phyloP scores from a whole-genome alignment of 2,329 filamentous ascomycete species.

The Colletotrichum somersetense region DNA sequence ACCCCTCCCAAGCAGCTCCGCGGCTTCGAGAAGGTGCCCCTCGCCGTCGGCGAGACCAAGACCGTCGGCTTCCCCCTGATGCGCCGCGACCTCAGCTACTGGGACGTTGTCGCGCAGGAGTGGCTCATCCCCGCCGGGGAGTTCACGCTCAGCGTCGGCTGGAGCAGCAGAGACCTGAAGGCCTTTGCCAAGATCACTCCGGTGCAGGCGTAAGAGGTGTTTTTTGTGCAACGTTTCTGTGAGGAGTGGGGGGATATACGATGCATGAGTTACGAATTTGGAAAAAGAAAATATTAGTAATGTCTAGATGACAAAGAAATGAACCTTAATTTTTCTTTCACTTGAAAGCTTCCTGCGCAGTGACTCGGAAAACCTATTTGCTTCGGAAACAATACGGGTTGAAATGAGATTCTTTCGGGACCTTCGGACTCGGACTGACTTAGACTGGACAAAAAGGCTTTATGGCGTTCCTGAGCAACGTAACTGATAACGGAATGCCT shows the following conservation, averaged over 20 bases:
- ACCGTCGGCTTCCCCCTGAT: conserved; percentile 60
- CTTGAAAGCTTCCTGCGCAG: neutral
- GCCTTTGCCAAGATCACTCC: conserved; percentile 33
- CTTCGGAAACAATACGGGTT: neutral
- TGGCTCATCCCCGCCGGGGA: conserved; percentile 55
- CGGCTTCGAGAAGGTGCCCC: conserved; percentile 64
- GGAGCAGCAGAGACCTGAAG: conserved; percentile 47
- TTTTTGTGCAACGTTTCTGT: neutral
- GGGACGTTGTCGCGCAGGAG: conserved; percentile 58
- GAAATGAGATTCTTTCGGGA: neutral
- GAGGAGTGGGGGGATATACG: neutral
- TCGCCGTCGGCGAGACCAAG: conserved; percentile 56
- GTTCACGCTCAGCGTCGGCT: conserved; percentile 49
- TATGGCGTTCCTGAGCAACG: no score
- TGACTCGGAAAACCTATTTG: neutral
- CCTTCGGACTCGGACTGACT: no score
- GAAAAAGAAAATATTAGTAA: conserved; percentile 37
- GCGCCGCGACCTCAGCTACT: conserved; percentile 62
- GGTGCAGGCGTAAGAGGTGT: conserved; percentile 23
- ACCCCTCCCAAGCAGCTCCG: conserved; percentile 64
- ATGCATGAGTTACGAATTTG: conserved; percentile 31
- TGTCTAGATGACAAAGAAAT: conserved; percentile 22
- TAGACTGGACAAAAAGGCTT: neutral
- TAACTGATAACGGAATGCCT: neutral
- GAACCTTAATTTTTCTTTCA: neutral